A percentile compares a stretch with the other conserved stretches of the same genome.
Conservation (phyloP, 2,329 filamentous ascomycete species). For the Alternaria angustiovoidea region DNA sequence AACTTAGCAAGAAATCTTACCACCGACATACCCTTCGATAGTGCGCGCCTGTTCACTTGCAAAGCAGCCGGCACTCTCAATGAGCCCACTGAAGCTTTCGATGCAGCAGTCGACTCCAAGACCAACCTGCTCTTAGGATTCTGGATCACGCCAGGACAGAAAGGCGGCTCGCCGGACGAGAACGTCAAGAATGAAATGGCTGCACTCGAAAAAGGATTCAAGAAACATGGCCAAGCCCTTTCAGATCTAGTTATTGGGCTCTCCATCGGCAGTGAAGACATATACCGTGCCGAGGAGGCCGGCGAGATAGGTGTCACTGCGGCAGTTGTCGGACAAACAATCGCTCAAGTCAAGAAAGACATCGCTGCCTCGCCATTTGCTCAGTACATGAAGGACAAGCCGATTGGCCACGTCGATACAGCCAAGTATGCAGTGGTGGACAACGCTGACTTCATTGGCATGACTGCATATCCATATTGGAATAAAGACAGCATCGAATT, state of each 20-base stretch:
- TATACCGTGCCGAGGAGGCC: slow-evolving; percentile 65
- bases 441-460: slow-evolving; percentile 44
- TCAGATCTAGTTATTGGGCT: slow-evolving; percentile 53
- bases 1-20: slow-evolving; percentile 31
- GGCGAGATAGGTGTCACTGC: slow-evolving; percentile 70
- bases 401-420: slow-evolving; percentile 52
- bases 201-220: slow-evolving; percentile 42
- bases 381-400: slow-evolving; percentile 48
- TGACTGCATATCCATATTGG: slow-evolving; percentile 48
- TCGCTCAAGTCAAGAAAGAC: slow-evolving; percentile 39
- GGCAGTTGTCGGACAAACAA: slow-evolving; percentile 68
- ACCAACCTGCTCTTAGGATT: slow-evolving; percentile 46
- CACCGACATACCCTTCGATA: slow-evolving; percentile 66
- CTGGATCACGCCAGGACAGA: slow-evolving; percentile 30
- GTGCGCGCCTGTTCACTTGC: slow-evolving; percentile 75
- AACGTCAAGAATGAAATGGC: slow-evolving; percentile 37
- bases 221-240: slow-evolving; percentile 58
- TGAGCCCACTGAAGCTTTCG: slow-evolving; percentile 63
- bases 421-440: slow-evolving; percentile 33
- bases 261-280: slow-evolving; percentile 47
- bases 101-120: slow-evolving; percentile 44
- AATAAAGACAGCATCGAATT: slow-evolving; percentile 40
- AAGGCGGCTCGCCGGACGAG: slow-evolving; percentile 52
- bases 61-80: slow-evolving; percentile 56
- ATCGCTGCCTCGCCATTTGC: slow-evolving; percentile 68